Evolutionary conservation across 1,284 basidiomycete genomes (phyloP), one percentile per base, ranked within the genome.

Genomic region (Ustilago vetiveriae): DNA sequence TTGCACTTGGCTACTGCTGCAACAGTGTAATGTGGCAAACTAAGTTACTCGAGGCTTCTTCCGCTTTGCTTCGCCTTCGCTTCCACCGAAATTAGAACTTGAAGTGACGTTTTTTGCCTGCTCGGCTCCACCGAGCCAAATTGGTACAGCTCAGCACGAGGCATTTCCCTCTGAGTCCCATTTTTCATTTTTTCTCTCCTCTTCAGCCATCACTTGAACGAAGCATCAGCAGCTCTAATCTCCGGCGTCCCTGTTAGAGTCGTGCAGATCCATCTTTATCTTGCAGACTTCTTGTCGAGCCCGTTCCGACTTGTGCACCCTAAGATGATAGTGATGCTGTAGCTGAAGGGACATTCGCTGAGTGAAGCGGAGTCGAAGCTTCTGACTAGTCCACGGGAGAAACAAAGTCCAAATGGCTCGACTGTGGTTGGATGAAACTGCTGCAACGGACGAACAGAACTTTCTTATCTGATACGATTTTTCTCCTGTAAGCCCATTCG

Each of bases 381-480:
- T 23, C 41, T 43, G 27, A 29, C 27, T 29, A 6, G 27, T 29
- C 27, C 27, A 29, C n/a, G n/a, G n/a, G n/a, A n/a, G n/a, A 13
- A 29, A 29, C 23, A 14, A 30, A 32, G 30, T 42, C 57, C 44
- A 60, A 60, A 60, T 60, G 30, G 45, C 39, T 32, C 35, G 41
- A 32, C 24, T 53, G 29, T 53, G 45, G 50, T 60, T 60, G 57
- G 57, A 46, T 19, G 24, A 48, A 42, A 29, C n/a, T 29, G n/a
- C 43, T 35, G 30, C 33, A 47, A 29, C 24, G 19, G 22, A 8
- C 26, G 27, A 9, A 13, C 27, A 17, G 17, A 9, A 16, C 48
- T 51, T 50, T 13, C 52, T 63, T 63, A 63, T 63, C 59, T 63
- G 52, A 63, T 63, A 63, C 52, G 35, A 23, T 17, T 44, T 44